These are phyloP conservation scores for Balamuthia mandrillaris DNA, from an alignment of 208 protist species.

Conservation along the genomic window DNA sequence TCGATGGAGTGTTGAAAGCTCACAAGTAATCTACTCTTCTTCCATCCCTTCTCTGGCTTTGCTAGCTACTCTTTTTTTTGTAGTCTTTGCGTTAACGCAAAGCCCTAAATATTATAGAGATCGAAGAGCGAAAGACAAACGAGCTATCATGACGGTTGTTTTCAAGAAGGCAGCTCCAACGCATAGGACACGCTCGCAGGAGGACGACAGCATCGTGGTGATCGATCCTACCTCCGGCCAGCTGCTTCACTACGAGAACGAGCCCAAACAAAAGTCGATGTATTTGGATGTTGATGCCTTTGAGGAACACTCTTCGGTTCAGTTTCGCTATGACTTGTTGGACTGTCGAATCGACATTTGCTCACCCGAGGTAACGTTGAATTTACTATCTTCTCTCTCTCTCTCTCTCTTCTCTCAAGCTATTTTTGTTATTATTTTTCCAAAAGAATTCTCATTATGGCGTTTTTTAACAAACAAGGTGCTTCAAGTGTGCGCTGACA, in stretches of 20 bases:
- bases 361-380: slow-evolving; percentile 58
- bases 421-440: not conserved
- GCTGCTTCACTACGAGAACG: slow-evolving; percentile 59
- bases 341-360: slow-evolving; percentile 72
- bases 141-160: slow-evolving; percentile 72
- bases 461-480: slow-evolving; percentile 35
- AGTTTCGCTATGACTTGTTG: slow-evolving; percentile 66
- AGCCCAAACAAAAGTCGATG: not conserved
- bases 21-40: slow-evolving; percentile 58
- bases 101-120: slow-evolving; percentile 32
- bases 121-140: slow-evolving; percentile 68
- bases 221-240: slow-evolving; percentile 46
- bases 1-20: slow-evolving; percentile 52
- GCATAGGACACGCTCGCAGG: slow-evolving; percentile 44
- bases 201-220: slow-evolving; percentile 61
- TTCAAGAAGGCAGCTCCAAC: slow-evolving; percentile 53
- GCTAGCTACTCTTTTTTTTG: not conserved
- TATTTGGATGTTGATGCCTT: slow-evolving; percentile 47
- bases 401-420: not conserved
- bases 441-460: not conserved
- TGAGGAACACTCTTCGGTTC: slow-evolving; percentile 41
- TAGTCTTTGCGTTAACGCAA: not conserved
- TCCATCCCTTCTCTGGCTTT: not conserved
- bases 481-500: slow-evolving; percentile 71
- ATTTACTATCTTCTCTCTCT: not conserved